phyloP scores from a whole-genome alignment of 2,329 filamentous ascomycete species.

The Cladorrhinum sp. region DNA sequence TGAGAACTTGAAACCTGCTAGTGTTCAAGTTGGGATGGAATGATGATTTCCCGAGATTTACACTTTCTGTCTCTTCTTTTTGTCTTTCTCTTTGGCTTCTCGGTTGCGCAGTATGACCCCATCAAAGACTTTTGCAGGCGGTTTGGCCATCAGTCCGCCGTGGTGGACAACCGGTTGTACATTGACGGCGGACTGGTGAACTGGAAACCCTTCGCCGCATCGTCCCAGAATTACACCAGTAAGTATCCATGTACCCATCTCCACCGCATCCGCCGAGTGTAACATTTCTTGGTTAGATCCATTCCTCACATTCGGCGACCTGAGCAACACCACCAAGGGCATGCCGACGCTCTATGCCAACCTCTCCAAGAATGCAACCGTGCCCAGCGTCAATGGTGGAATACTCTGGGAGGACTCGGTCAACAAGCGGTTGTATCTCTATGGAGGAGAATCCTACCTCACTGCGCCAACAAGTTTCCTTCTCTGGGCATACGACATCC shows the following conservation, averaged over 20 bases:
- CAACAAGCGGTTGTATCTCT: constrained; percentile 21
- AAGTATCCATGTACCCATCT: not conserved
- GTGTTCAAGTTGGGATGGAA: not conserved
- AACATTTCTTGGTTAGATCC: constrained; percentile 7
- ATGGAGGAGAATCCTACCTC: constrained; percentile 16
- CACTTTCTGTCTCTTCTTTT: not conserved
- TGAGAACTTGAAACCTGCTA: not conserved
- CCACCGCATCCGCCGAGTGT: not conserved
- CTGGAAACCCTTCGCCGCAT: constrained; percentile 18
- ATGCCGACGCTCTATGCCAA: constrained; percentile 19
- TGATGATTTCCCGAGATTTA: not conserved
- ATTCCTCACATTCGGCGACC: constrained; percentile 19
- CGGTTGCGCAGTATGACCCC: constrained; percentile 16
- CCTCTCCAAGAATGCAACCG: constrained; percentile 19
- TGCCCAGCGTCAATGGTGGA: constrained; percentile 18
- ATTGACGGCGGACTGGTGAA: constrained; percentile 20
- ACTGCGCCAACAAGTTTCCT: constrained; percentile 8
- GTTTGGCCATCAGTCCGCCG: constrained; percentile 21
- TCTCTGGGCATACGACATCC: constrained; percentile 19
- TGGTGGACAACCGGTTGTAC: constrained; percentile 19
- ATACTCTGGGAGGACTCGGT: constrained; percentile 19
- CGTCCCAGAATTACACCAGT: constrained; percentile 16
- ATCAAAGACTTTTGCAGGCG: constrained; percentile 20
- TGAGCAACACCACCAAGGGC: constrained; percentile 7
- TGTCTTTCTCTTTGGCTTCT: not conserved